phyloP scores from a whole-genome alignment of 176 grass and related monocot genomes.

The Saccharum officinarum region DNA sequence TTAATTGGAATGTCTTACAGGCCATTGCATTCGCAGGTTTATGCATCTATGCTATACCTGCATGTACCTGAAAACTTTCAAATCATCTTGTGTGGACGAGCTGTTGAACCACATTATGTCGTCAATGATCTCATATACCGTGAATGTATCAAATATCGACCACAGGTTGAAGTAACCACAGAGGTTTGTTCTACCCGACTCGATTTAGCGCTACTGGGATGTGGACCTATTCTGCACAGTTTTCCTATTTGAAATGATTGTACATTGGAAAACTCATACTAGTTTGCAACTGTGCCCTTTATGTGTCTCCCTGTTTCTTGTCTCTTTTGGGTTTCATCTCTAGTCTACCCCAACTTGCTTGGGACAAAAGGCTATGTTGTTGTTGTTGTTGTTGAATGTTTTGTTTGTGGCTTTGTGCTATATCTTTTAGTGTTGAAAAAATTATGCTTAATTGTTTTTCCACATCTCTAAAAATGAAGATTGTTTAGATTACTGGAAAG shows the following conservation, averaged over 20 bases:
- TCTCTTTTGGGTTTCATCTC: too few species aligned
- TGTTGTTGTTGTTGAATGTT: background rate
- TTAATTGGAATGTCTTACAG: slow-evolving; percentile 19
- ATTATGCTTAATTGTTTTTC: slow-evolving; percentile 12
- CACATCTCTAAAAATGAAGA: slow-evolving; percentile 9
- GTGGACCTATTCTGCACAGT: background rate
- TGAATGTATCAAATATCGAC: slow-evolving; percentile 73
- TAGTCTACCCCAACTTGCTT: too few species aligned
- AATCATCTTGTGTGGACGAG: slow-evolving; percentile 60
- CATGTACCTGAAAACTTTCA: slow-evolving; percentile 52
- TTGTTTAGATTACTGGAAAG: background rate
- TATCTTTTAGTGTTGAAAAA: background rate
- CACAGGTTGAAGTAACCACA: slow-evolving; percentile 47
- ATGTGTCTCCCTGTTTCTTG: too few species aligned
- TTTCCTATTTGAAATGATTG: slow-evolving; percentile 6
- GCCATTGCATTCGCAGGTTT: slow-evolving; percentile 53
- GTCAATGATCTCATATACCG: slow-evolving; percentile 54
- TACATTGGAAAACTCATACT: background rate
- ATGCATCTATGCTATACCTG: slow-evolving; percentile 72
- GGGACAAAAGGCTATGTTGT: too few species aligned
- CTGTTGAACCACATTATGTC: slow-evolving; percentile 53
- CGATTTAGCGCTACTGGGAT: background rate
- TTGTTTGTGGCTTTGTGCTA: background rate
- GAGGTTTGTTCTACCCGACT: slow-evolving; percentile 51
- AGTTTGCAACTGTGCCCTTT: background rate